phyloP scores from a whole-genome alignment of 2,329 filamentous ascomycete species.

The Cyphellophora europaea region DNA sequence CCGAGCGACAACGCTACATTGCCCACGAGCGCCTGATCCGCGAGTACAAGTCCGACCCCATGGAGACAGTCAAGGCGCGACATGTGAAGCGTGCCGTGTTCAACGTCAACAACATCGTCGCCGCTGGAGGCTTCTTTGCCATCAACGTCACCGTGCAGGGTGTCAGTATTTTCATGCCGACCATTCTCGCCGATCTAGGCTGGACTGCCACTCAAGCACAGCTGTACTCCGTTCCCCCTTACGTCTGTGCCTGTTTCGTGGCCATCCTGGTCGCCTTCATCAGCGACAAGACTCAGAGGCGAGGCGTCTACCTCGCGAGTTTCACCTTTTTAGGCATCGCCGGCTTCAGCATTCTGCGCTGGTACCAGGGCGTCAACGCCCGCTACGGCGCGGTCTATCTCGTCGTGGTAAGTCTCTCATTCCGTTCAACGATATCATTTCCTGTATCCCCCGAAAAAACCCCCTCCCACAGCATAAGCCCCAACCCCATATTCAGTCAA shows the following conservation, averaged over 20 bases:
- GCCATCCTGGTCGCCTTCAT: conserved; percentile 63
- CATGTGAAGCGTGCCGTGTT: conserved; percentile 16
- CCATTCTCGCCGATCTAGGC: conserved; percentile 32
- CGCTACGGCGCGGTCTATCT: conserved; percentile 78
- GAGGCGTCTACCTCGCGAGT: conserved; percentile 62
- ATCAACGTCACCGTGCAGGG: conserved; percentile 28
- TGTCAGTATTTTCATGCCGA: conserved; percentile 26
- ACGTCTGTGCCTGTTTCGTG: conserved; percentile 59
- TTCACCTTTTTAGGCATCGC: conserved; percentile 60
- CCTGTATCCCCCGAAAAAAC: no score
- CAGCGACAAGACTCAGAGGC: conserved; percentile 68
- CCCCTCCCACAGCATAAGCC: no score
- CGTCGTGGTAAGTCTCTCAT: no score
- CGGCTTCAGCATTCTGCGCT: conserved; percentile 67
- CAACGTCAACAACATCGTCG: conserved; percentile 17
- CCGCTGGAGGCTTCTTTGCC: conserved; percentile 13
- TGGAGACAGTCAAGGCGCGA: conserved; percentile 11
- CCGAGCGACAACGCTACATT: conserved; percentile 10
- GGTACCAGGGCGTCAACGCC: conserved; percentile 53
- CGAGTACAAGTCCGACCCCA: conserved; percentile 11
- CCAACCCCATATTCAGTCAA: no score
- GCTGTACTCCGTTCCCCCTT: conserved; percentile 65
- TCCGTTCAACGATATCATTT: no score
- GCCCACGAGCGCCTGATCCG: conserved; percentile 11
- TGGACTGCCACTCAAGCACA: conserved; percentile 49